A percentile compares a stretch with the other conserved stretches of the same genome.
Conservation (phyloP, 768 basidiomycete species). For the Mycena floridula region DNA sequence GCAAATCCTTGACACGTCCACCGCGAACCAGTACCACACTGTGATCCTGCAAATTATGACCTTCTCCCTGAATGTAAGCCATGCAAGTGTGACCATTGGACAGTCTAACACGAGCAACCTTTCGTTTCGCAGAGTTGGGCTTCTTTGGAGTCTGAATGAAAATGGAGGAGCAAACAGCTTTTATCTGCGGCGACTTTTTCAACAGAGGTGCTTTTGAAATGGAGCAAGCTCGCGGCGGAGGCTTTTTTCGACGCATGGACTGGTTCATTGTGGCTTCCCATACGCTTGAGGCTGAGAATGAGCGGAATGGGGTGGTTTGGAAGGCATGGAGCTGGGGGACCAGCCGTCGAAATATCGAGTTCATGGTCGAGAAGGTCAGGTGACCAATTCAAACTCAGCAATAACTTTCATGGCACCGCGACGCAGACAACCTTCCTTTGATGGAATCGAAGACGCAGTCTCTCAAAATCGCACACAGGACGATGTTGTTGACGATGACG, state of each 20-base stretch:
- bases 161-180: constrained; percentile 84
- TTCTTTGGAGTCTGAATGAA: constrained; percentile 89
- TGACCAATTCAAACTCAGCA: too few relatives aligned
- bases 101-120: constrained; percentile 91
- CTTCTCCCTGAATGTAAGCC: constrained; percentile 96
- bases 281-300: constrained; percentile 61
- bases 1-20: constrained; percentile 94
- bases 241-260: constrained; percentile 73
- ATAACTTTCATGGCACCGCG: too few relatives aligned
- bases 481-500: constrained; percentile 2
- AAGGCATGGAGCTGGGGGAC: background rate
- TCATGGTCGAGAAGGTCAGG: background rate
- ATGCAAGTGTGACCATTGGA: constrained; percentile 83
- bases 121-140: constrained; percentile 97
- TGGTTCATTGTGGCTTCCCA: constrained; percentile 76
- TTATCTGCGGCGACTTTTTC: constrained; percentile 74
- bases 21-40: constrained; percentile 93
- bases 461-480: too few relatives aligned
- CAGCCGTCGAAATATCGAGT: background rate
- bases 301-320: constrained; percentile 27
- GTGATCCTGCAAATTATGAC: constrained; percentile 97
- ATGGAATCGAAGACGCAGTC: too few relatives aligned
- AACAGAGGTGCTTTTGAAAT: constrained; percentile 79
- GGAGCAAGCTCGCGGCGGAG: constrained; percentile 33
- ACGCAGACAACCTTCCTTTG: too few relatives aligned